phyloP scores from a whole-genome alignment of 257 asterid genomes.

The Knoxia roxburghii region DNA sequence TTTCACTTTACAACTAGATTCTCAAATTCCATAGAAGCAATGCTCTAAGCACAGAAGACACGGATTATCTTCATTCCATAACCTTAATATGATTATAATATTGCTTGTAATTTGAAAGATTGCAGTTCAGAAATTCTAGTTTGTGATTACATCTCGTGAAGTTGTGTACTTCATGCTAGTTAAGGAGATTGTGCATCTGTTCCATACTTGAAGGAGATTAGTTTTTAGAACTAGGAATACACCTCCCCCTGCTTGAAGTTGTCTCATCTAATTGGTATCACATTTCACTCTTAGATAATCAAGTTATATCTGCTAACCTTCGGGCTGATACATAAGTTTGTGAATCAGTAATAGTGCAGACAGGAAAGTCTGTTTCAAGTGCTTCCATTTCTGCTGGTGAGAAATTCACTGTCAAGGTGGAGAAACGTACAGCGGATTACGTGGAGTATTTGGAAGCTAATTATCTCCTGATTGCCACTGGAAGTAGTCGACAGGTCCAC shows the following conservation, averaged over 20 bases:
- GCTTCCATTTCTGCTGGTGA: constrained; percentile 48
- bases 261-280: not conserved
- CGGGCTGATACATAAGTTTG: constrained; percentile 27
- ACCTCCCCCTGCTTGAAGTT: not conserved
- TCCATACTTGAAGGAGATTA: not conserved
- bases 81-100: not conserved
- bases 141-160: not conserved
- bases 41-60: not conserved
- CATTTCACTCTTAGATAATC: not conserved
- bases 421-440: constrained; percentile 55
- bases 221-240: not conserved
- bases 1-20: not conserved
- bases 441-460: constrained; percentile 60
- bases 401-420: constrained; percentile 62
- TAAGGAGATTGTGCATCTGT: not conserved
- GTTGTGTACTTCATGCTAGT: not conserved
- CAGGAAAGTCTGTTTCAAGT: constrained; percentile 68
- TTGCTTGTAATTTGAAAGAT: not conserved
- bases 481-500: constrained; percentile 82
- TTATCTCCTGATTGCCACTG: constrained; percentile 79
- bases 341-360: constrained; percentile 63
- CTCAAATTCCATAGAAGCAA: not conserved
- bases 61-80: not conserved
- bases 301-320: constrained; percentile 5
- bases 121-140: not conserved